phyloP scores from a whole-genome alignment of 208 protist species.

The Acanthamoeba pearcei region DNA sequence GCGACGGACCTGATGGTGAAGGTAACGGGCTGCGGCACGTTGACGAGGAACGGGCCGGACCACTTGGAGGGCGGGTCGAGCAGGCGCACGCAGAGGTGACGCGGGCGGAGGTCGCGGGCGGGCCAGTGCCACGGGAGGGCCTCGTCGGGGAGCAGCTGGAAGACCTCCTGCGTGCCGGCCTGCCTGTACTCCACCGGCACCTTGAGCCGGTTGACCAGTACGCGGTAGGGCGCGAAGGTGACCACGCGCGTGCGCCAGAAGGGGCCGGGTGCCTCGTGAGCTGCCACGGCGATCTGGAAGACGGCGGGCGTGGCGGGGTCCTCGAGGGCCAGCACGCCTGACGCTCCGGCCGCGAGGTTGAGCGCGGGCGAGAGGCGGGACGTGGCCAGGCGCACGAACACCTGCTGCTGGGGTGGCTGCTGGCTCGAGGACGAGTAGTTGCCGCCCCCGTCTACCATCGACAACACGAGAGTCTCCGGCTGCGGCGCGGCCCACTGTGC shows the following conservation, averaged over 20 bases:
- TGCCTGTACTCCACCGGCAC: constrained; percentile 17
- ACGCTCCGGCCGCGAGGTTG: neutral
- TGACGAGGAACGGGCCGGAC: constrained; percentile 17
- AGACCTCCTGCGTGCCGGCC: neutral
- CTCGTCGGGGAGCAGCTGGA: neutral
- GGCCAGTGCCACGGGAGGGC: constrained; percentile 37
- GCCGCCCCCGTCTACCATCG: neutral
- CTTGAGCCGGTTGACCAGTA: neutral
- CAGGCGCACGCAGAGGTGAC: neutral
- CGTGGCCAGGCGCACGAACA: constrained; percentile 24
- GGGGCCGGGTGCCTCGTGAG: neutral
- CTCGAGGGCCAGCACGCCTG: neutral
- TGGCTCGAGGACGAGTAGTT: neutral
- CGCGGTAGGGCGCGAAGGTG: constrained; percentile 20
- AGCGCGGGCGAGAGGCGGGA: neutral
- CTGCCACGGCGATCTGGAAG: neutral
- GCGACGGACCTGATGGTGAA: neutral
- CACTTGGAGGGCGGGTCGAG: constrained; percentile 1
- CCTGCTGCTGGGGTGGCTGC: neutral
- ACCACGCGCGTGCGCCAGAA: constrained; percentile 38
- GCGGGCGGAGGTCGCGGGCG: neutral
- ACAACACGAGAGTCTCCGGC: neutral
- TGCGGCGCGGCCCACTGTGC: neutral
- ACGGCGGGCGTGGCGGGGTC: neutral
- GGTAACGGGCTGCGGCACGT: neutral